Evolutionary conservation across 129 eudicot species (phyloP), one percentile per base, ranked within the genome.

Genomic region (Silybum marianum): DNA sequence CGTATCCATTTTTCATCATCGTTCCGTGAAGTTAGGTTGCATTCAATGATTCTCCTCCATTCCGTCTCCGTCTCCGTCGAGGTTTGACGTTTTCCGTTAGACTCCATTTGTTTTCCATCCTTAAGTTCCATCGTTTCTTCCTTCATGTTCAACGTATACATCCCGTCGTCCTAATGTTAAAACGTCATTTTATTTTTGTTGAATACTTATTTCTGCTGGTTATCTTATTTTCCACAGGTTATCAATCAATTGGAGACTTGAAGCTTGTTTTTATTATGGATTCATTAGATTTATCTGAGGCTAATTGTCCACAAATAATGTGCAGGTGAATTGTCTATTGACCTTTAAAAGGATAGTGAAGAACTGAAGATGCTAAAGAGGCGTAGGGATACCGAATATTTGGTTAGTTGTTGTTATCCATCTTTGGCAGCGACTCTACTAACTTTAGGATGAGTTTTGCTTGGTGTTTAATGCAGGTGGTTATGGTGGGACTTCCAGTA

Each of bases 81-180:
- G 70, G 70, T 51, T n/a, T 78, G 42, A n/a, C 69, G 76, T 22
- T 79, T 25, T 79, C 75, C 32, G 77, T 82, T 82, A 18, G 34
- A 44, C 26, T 34, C 10, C 28, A 30, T 69, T 51, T 7, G 72
- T 10, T 44, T 44, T 34, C 65, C 62, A 42, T 68, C 54, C 3
- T 24, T 21, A 12, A n/a, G 34, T 58, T 26, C 60, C 40, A 38
- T 72, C 7, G 25, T 80, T 72, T 69, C 28, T 34, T 19, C 54
- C 69, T 4, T n/a, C 0, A 19, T 44, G 75, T 69, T 69, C 69
- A 21, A 1, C 76, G 38, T 70, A 46, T 79, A 30, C 76, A 8
- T 69, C 2, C 65, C 65, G 65, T 54, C 65, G 9, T n/a, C 9
- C 65, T 58, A 18, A 18, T n/a, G 66, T 58, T 54, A 16, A 54